phyloP scores from a whole-genome alignment of 257 asterid genomes.

The Avicennia marina region DNA sequence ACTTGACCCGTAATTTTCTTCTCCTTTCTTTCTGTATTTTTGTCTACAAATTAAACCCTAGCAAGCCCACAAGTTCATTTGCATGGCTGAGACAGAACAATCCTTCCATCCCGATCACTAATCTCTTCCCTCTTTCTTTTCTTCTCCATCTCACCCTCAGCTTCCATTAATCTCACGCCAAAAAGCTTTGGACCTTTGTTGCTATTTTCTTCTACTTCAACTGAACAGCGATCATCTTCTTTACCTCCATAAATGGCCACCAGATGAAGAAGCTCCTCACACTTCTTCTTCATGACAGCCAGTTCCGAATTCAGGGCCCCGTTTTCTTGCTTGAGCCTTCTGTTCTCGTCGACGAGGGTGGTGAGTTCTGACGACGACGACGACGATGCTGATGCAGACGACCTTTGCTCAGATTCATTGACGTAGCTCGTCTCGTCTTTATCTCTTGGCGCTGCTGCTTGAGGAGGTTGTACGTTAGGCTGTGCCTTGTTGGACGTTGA shows the following conservation, averaged over 20 bases:
- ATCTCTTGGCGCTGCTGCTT: no score
- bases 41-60: background rate
- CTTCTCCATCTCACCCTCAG: constrained; percentile 50
- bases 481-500: constrained; percentile 46
- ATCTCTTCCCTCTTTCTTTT: constrained; percentile 49
- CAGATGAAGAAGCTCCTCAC: constrained; percentile 68
- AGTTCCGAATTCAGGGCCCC: constrained; percentile 58
- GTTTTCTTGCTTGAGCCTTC: constrained; percentile 64
- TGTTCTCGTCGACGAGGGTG: constrained; percentile 64
- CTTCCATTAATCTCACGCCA: constrained; percentile 77
- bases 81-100: constrained; percentile 10
- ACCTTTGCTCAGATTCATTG: constrained; percentile 56
- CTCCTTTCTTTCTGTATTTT: background rate
- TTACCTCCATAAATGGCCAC: constrained; percentile 29
- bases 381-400: constrained; percentile 69
- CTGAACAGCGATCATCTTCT: no score
- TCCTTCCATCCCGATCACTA: constrained; percentile 7
- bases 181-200: constrained; percentile 71
- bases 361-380: constrained; percentile 59
- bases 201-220: no score
- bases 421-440: constrained; percentile 26
- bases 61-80: constrained; percentile 1
- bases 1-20: no score
- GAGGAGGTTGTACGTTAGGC: no score
- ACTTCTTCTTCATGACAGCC: constrained; percentile 58